A percentile compares a stretch with the other conserved stretches of the same genome.
Conservation (phyloP, 2,329 filamentous ascomycete species). For the Fusarium falciforme region DNA sequence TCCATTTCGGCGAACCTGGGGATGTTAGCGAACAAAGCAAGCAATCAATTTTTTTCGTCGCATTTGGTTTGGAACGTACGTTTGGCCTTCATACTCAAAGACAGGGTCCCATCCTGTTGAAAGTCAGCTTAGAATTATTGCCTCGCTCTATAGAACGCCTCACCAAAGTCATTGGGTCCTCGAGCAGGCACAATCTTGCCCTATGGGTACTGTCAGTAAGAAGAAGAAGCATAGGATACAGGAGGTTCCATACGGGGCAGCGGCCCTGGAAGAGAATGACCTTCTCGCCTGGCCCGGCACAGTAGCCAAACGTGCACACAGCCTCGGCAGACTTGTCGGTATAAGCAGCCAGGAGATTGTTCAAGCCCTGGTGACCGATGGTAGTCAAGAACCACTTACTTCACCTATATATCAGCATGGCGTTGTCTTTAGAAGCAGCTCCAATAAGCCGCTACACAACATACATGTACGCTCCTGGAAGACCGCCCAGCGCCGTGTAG, state of each 20-base stretch:
- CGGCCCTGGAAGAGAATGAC: slow-evolving; percentile 91
- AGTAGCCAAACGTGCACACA: slow-evolving; percentile 96
- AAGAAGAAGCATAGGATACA: background rate
- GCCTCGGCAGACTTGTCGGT: slow-evolving; percentile 92
- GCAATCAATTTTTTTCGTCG: background rate
- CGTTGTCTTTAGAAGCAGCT: background rate
- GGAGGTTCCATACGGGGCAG: slow-evolving; percentile 70
- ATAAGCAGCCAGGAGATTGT: slow-evolving; percentile 90
- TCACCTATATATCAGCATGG: slow-evolving; percentile 16
- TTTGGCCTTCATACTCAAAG: slow-evolving; percentile 93
- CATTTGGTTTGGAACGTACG: slow-evolving; percentile 58
- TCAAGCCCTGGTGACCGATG: slow-evolving; percentile 85
- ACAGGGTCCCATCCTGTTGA: slow-evolving; percentile 89
- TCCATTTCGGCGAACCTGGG: slow-evolving; percentile 92
- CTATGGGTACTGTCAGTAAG: slow-evolving; percentile 42
- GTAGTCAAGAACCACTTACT: slow-evolving; percentile 95
- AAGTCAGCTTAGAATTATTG: slow-evolving; percentile 19
- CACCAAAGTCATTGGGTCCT: slow-evolving; percentile 86
- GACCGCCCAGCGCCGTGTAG: slow-evolving; percentile 89
- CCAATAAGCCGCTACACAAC: slow-evolving; percentile 42
- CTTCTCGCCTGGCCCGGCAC: slow-evolving; percentile 83
- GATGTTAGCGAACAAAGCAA: slow-evolving; percentile 21
- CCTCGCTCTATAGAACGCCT: slow-evolving; percentile 42
- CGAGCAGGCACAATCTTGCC: slow-evolving; percentile 87
- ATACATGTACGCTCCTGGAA: slow-evolving; percentile 97